These are phyloP conservation scores for Crithidia bombi DNA, from an alignment of 208 protist species.

Conservation along the genomic window DNA sequence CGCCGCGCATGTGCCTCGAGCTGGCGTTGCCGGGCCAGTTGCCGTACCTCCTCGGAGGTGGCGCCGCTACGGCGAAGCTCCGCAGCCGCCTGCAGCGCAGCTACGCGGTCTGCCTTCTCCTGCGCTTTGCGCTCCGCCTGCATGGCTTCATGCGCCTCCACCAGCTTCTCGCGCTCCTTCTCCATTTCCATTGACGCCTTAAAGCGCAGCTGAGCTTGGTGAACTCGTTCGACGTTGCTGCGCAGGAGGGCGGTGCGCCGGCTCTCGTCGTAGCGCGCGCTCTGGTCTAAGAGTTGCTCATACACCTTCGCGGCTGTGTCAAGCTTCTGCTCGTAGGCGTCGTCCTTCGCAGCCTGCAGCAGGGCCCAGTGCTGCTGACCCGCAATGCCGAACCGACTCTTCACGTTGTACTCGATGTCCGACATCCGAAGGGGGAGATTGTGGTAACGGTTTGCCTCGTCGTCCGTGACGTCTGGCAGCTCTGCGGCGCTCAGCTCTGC, in stretches of 20 bases:
- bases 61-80: constrained; percentile 61
- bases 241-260: constrained; percentile 66
- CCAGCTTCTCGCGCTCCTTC: constrained; percentile 69
- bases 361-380: constrained; percentile 87
- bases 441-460: constrained; percentile 84
- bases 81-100: constrained; percentile 58
- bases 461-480: constrained; percentile 77
- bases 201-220: constrained; percentile 86
- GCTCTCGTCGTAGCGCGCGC: constrained; percentile 71
- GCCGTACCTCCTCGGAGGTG: constrained; percentile 47
- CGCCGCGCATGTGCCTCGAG: constrained; percentile 57
- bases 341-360: constrained; percentile 87
- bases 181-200: constrained; percentile 87
- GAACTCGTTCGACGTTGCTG: constrained; percentile 72
- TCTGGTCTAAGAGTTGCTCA: constrained; percentile 76
- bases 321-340: constrained; percentile 75
- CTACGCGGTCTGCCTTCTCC: constrained; percentile 57
- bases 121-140: constrained; percentile 45
- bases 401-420: constrained; percentile 76
- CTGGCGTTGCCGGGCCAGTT: constrained; percentile 52
- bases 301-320: constrained; percentile 78
- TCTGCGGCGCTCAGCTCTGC: constrained; percentile 55
- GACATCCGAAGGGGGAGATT: constrained; percentile 70
- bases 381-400: constrained; percentile 72
- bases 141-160: constrained; percentile 81